Evolutionary conservation across 371 early-diverging fungal genomes (phyloP), one percentile per base, ranked within the genome.

Genomic region (Mycotypha africana): DNA sequence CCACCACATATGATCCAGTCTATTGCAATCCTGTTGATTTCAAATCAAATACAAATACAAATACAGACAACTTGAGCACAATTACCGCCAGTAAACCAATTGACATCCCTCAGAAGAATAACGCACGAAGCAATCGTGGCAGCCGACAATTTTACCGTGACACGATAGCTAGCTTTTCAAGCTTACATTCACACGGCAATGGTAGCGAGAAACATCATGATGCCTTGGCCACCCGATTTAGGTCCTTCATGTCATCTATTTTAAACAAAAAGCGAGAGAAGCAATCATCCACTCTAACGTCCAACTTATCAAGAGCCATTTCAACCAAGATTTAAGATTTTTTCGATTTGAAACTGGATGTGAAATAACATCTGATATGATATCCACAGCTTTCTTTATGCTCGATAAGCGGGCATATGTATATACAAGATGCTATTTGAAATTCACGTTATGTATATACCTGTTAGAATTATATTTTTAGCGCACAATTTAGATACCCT

Each of bases 81-180:
- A 8, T 30, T 8, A 38, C 31, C 6, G 31, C 3, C 11, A 35
- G 16, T 16, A 19, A 30, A 30, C 38, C 38, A 14, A 45, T 45
- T 36, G 28, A 35, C 25, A 47, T 38, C 22, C 38, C 47, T 3
- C 16, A 47, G 31, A 47, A 47, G 47, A 47, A 38, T 4, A 46
- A 28, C 38, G 30, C 23, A 12, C 28, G 30, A 31, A 20, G 17
- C n/a, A n/a, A n/a, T n/a, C n/a, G n/a, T n/a, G n/a, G n/a, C n/a
- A n/a, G n/a, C n/a, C n/a, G n/a, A n/a, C n/a, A n/a, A n/a, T n/a
- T n/a, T n/a, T n/a, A n/a, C n/a, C n/a, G n/a, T n/a, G n/a, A n/a
- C n/a, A n/a, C n/a, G n/a, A n/a, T n/a, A n/a, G n/a, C n/a, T n/a
- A n/a, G n/a, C n/a, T n/a, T n/a, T n/a, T n/a, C n/a, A n/a, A n/a